Percentiles rank a stretch among this genome's conserved stretches.
These are phyloP conservation scores for Neonectria punicea DNA, from an alignment of 2,329 filamentous ascomycete species.

Conservation along the genomic window DNA sequence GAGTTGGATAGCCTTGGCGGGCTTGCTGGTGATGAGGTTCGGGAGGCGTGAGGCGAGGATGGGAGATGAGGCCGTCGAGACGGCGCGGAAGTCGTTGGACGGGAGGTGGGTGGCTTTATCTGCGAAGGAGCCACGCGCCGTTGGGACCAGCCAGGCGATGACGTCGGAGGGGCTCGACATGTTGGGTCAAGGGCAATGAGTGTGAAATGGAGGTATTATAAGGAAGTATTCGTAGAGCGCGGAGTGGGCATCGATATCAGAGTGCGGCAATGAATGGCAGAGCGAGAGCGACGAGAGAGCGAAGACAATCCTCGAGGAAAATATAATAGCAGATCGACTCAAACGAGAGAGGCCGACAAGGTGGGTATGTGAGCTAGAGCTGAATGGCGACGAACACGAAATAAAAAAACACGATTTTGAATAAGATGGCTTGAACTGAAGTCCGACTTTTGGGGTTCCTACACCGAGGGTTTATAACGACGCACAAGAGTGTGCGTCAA, in stretches of 20 bases:
- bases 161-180: conserved; percentile 41
- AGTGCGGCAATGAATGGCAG: conserved; percentile 25
- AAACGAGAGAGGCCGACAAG: conserved; percentile 40
- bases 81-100: conserved; percentile 45
- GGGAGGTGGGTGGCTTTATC: conserved; percentile 47
- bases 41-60: conserved; percentile 45
- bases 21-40: conserved; percentile 39
- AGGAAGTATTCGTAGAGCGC: neutral
- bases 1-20: conserved; percentile 48
- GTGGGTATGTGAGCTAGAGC: neutral
- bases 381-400: neutral
- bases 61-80: conserved; percentile 39
- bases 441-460: conserved; percentile 1
- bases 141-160: conserved; percentile 55
- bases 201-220: conserved; percentile 19
- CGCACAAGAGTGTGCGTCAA: neutral
- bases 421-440: neutral
- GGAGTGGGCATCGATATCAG: conserved; percentile 20
- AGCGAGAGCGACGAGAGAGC: conserved; percentile 27
- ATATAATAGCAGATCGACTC: conserved; percentile 25
- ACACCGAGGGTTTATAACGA: conserved; percentile 15
- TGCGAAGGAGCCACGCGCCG: conserved; percentile 47
- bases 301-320: conserved; percentile 20
- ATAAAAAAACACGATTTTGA: conserved; percentile 4
- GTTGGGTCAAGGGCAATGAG: conserved; percentile 19